Evolutionary conservation across 2,329 filamentous ascomycete genomes (phyloP), one percentile per base, ranked within the genome.

Genomic region (Bipolaris sorokiniana): DNA sequence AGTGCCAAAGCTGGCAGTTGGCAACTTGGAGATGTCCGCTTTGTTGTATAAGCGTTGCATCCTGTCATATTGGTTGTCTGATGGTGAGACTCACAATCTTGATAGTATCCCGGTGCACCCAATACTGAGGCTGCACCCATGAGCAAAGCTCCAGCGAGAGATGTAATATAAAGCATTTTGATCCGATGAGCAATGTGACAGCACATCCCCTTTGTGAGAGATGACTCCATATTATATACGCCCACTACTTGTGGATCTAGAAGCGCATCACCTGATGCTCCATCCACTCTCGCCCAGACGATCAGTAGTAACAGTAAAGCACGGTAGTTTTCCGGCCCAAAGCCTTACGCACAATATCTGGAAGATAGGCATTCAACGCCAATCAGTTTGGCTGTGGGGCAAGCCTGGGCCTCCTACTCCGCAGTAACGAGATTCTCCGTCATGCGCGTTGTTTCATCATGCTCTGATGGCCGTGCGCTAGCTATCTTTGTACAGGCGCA

Each of bases 71-170:
- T 7, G 46, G n/a, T 26, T 42, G 28, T 28, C 28, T 51, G 22
- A 23, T 18, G 31, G 20, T 36, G n/a, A 11, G 34, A 36, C 58
- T 54, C 33, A 54, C 58, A 37, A 50, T 54, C 45, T 28, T 54
- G 50, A 34, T 49, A 49, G 15, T 42, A 55, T 31, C 46, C 50
- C 34, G 58, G 58, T 38, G 58, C 58, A 42, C 58, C 47, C 37
- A 61, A 47, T 6, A 58, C 58, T 11, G 50, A 37, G 26, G 34
- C 48, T 48, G 51, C 51, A 36, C 54, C 51, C 10, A 58, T 18
- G 54, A 57, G 48, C 51, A 58, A n/a, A 13, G 54, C 54, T 16
- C 50, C 58, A 31, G 54, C 23, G 22, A 61, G 15, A 16, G 58
- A 58, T 26, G 51, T 44, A 5, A 61, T 22, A 34, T 45, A 49